Percentiles rank a stretch among this genome's conserved stretches.
Conservation (phyloP, 2,329 filamentous ascomycete genomes). For the Fusarium nodosum region DNA sequence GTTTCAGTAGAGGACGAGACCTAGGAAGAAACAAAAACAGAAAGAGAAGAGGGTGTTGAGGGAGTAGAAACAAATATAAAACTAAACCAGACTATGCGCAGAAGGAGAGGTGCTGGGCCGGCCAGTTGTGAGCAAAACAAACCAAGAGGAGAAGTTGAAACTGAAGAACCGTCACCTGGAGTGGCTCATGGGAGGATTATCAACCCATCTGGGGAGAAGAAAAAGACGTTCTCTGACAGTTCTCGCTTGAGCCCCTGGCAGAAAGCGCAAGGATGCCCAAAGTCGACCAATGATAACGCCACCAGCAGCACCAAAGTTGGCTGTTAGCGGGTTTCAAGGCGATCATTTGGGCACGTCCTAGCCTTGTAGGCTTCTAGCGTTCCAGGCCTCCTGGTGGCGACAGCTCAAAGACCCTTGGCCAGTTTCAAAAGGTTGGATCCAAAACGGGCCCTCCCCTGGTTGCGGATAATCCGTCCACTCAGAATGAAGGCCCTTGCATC, state of each 20-base stretch:
- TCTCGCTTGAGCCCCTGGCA: conserved; percentile 44
- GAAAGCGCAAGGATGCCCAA: conserved; percentile 12
- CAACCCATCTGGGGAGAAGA: conserved; percentile 39
- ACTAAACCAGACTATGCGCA: conserved; percentile 21
- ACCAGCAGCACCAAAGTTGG: conserved; percentile 33
- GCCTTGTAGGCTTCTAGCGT: conserved; percentile 38
- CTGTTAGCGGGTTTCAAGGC: conserved; percentile 43
- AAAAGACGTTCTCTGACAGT: conserved; percentile 40
- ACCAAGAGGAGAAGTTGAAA: conserved; percentile 44
- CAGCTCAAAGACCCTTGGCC: conserved; percentile 22
- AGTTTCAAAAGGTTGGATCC: conserved; percentile 41
- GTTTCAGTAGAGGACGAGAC: conserved; percentile 37
- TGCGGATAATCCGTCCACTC: conserved; percentile 39
- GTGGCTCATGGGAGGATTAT: conserved; percentile 45
- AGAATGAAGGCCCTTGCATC: conserved; percentile 36
- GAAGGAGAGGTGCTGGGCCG: conserved; percentile 42
- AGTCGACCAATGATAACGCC: conserved; percentile 26
- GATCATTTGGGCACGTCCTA: conserved; percentile 38
- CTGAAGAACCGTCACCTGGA: conserved; percentile 40
- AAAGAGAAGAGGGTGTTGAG: conserved; percentile 33
- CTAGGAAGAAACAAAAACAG: conserved; percentile 34
- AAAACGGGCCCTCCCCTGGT: conserved; percentile 34
- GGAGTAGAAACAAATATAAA: conserved; percentile 36
- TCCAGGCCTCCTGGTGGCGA: conserved; percentile 33
- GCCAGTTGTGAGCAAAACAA: conserved; percentile 44